Evolutionary conservation across 1,284 basidiomycete genomes (phyloP).

Genomic region (Cryptococcus sp.): DNA sequence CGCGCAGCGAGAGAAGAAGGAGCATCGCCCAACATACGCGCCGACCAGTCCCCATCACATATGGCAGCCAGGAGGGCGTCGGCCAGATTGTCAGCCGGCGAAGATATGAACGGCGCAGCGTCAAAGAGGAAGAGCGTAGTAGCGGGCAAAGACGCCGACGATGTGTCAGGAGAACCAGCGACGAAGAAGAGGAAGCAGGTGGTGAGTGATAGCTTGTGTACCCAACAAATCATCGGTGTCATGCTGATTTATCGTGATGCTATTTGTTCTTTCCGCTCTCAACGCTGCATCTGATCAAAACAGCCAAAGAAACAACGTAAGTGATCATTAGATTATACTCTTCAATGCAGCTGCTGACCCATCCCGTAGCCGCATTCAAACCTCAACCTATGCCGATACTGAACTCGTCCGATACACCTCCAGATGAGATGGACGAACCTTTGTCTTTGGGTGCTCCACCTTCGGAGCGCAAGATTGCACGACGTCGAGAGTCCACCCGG

Average conservation of each 20-base stretch:
- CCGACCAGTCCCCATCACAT: not conserved
- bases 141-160: constrained; percentile 9
- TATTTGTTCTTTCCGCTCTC: not conserved
- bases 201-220: constrained; percentile 16
- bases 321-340: not conserved
- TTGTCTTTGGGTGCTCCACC: constrained; percentile 43
- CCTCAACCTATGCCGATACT: constrained; percentile 31
- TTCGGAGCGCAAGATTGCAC: constrained; percentile 42
- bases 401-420: constrained; percentile 36
- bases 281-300: not conserved
- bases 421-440: constrained; percentile 28
- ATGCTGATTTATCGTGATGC: not conserved
- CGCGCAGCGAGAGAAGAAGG: too few species aligned
- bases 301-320: not conserved
- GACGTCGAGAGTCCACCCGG: constrained; percentile 39
- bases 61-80: constrained; percentile 9
- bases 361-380: constrained; percentile 33
- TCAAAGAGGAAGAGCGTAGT: constrained; percentile 16
- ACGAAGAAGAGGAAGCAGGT: constrained; percentile 28
- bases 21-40: too few species aligned
- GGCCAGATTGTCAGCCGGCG: constrained; percentile 5
- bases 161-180: constrained; percentile 11
- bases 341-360: not conserved
- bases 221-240: not conserved
- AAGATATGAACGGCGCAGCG: constrained; percentile 11